These are phyloP conservation scores for Incumbomyces lentus DNA, from an alignment of 2,329 filamentous ascomycete species.

Conservation along the genomic window DNA sequence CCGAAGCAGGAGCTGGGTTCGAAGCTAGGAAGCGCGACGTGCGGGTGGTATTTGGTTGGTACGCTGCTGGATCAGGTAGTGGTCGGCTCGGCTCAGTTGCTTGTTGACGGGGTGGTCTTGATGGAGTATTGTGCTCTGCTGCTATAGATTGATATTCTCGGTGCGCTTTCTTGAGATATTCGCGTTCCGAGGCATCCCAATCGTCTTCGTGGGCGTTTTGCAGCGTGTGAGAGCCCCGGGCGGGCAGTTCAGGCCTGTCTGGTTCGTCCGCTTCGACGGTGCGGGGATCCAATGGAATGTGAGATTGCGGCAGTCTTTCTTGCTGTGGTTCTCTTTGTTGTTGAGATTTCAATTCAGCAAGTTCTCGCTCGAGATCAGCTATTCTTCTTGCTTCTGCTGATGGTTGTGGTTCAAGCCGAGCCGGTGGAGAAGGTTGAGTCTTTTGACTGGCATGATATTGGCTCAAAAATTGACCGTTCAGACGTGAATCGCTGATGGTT, in stretches of 20 bases:
- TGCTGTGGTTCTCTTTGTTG: conserved; percentile 39
- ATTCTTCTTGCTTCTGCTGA: conserved; percentile 55
- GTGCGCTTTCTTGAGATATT: conserved; percentile 49
- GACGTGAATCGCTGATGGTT: conserved; percentile 52
- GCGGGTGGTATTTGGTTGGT: conserved; percentile 31
- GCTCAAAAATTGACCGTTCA: conserved; percentile 75
- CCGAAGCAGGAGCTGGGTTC: conserved; percentile 40
- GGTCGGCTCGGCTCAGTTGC: conserved; percentile 25
- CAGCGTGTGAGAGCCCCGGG: conserved; percentile 22
- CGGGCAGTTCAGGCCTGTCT: conserved; percentile 11
- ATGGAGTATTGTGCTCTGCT: conserved; percentile 11
- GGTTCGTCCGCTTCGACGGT: conserved; percentile 6
- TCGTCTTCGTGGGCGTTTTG: conserved; percentile 44
- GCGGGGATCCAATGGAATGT: not conserved
- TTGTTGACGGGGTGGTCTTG: conserved; percentile 5
- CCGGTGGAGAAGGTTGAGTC: conserved; percentile 19
- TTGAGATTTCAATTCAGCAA: conserved; percentile 53
- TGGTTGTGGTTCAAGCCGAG: conserved; percentile 21
- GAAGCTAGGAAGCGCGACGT: conserved; percentile 47
- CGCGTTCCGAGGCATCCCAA: conserved; percentile 51
- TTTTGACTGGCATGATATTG: conserved; percentile 69
- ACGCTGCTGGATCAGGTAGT: conserved; percentile 38
- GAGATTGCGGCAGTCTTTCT: conserved; percentile 45
- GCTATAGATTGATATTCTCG: conserved; percentile 30
- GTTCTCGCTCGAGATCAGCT: conserved; percentile 65